Percentiles rank a stretch among this genome's conserved stretches.
Evolutionary conservation across 208 protist species (phyloP).

Genomic region (Wallacemonas sp.): DNA sequence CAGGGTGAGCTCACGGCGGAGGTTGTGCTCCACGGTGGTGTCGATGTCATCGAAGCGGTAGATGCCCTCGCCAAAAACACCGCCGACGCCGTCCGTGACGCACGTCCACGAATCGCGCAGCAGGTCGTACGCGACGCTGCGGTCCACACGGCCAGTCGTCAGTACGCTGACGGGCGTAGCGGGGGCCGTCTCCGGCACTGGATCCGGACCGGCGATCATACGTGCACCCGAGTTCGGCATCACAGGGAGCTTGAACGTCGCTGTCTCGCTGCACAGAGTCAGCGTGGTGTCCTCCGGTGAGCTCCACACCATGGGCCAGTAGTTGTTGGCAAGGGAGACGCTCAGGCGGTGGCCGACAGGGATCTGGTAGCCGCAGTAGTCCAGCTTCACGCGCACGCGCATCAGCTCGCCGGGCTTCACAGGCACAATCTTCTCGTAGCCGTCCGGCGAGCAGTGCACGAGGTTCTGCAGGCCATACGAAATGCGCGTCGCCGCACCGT

Average conservation of each 20-base stretch:
- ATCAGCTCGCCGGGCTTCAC: slow-evolving; percentile 26
- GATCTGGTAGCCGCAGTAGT: slow-evolving; percentile 69
- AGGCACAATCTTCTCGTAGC: slow-evolving; percentile 32
- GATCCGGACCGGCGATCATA: slow-evolving; percentile 23
- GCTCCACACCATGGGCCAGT: slow-evolving; percentile 70
- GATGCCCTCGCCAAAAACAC: slow-evolving; percentile 67
- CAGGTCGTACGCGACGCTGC: slow-evolving; percentile 52
- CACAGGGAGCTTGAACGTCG: slow-evolving; percentile 32
- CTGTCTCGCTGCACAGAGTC: slow-evolving; percentile 29
- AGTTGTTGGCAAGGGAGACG: slow-evolving; percentile 64
- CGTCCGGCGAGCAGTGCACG: slow-evolving; percentile 35
- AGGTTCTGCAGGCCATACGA: slow-evolving; percentile 64
- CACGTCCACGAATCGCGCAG: slow-evolving; percentile 54
- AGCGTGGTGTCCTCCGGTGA: slow-evolving; percentile 58
- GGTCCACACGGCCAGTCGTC: slow-evolving; percentile 35
- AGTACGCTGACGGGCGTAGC: slow-evolving; percentile 50
- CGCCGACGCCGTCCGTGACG: slow-evolving; percentile 52
- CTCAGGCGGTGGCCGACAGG: slow-evolving; percentile 41
- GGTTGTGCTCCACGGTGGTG: slow-evolving; percentile 68
- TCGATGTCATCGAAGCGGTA: slow-evolving; percentile 66
- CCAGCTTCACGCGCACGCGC: slow-evolving; percentile 39
- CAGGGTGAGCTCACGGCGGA: slow-evolving; percentile 52
- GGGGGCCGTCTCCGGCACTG: slow-evolving; percentile 40
- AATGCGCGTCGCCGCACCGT: slow-evolving; percentile 56
- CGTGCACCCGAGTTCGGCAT: slow-evolving; percentile 19